Percentiles rank a stretch among this genome's conserved stretches.
phyloP scores from a whole-genome alignment of 2,329 filamentous ascomycete species.

The Colletotrichum sp. region DNA sequence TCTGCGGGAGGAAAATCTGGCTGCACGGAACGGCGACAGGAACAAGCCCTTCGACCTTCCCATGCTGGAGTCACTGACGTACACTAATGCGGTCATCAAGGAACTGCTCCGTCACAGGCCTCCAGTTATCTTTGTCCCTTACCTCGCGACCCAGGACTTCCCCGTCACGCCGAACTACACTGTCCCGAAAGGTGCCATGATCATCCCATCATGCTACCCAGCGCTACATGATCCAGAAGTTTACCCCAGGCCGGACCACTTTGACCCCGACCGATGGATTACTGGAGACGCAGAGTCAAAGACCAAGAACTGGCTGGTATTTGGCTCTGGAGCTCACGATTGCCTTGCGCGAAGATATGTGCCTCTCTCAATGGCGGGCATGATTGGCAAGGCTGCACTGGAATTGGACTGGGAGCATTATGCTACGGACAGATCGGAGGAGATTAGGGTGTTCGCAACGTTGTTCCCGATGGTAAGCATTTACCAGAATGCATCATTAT shows the following conservation, averaged over 20 bases:
- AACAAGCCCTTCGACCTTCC: slow-evolving; percentile 43
- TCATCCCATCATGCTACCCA: slow-evolving; percentile 56
- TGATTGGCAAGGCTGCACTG: slow-evolving; percentile 58
- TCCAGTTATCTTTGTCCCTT: slow-evolving; percentile 60
- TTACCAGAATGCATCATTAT: not conserved
- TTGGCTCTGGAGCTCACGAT: slow-evolving; percentile 55
- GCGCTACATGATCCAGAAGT: slow-evolving; percentile 54
- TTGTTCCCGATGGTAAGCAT: slow-evolving; percentile 52
- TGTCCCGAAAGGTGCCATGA: slow-evolving; percentile 52
- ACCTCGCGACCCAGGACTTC: slow-evolving; percentile 52
- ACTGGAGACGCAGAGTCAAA: slow-evolving; percentile 53
- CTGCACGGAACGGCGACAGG: slow-evolving; percentile 45
- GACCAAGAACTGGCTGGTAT: slow-evolving; percentile 60
- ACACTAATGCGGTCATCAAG: slow-evolving; percentile 58
- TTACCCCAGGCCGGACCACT: slow-evolving; percentile 51
- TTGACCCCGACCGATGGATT: slow-evolving; percentile 59
- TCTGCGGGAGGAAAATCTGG: slow-evolving; percentile 52
- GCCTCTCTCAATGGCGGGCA: slow-evolving; percentile 52
- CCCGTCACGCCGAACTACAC: slow-evolving; percentile 53
- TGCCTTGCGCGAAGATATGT: slow-evolving; percentile 56
- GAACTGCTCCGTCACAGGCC: slow-evolving; percentile 57
- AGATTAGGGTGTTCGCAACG: slow-evolving; percentile 56
- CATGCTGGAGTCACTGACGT: slow-evolving; percentile 54
- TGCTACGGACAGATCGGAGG: slow-evolving; percentile 51
- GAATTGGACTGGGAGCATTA: slow-evolving; percentile 57